These are phyloP conservation scores for Yamadazyma olivae DNA, from an alignment of 805 yeast species.

Conservation along the genomic window DNA sequence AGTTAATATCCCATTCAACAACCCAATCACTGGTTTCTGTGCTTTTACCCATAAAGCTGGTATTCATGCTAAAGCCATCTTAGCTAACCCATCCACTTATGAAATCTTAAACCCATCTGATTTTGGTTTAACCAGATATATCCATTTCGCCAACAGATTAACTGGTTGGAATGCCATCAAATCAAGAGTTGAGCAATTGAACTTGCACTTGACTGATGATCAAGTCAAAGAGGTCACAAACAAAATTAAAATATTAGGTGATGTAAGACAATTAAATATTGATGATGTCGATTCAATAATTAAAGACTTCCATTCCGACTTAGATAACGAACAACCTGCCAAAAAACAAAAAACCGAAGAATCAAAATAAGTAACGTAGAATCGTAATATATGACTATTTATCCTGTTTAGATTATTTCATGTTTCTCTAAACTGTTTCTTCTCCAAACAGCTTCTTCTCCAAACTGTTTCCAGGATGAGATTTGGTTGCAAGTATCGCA, in stretches of 20 bases:
- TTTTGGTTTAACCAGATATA: conserved; percentile 93
- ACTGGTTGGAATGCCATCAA: conserved; percentile 99
- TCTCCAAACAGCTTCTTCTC: too few relatives aligned
- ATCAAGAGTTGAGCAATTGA: conserved; percentile 95
- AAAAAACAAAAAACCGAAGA: conserved; percentile 15
- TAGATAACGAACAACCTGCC: conserved; percentile 30
- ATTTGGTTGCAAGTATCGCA: too few relatives aligned
- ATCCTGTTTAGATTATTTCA: too few relatives aligned
- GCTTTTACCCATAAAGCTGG: conserved; percentile 99
- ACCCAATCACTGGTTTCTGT: conserved; percentile 98
- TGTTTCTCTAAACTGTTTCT: too few relatives aligned
- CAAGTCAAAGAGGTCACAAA: conserved; percentile 93
- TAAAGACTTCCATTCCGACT: conserved; percentile 69
- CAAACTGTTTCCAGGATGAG: too few relatives aligned
- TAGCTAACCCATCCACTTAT: conserved; percentile 98
- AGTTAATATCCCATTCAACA: conserved; percentile 96
- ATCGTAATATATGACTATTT: too few relatives aligned
- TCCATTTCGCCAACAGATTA: conserved; percentile 95
- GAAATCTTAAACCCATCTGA: conserved; percentile 94
- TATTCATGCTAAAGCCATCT: conserved; percentile 96
- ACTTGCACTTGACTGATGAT: conserved; percentile 82
- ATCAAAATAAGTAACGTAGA: too few relatives aligned
- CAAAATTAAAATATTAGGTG: conserved; percentile 92
- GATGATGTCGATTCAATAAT: conserved; percentile 98
- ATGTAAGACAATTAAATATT: conserved; percentile 87